These are phyloP conservation scores for Beta vulgaris DNA, from an alignment of 148 eudicot species.

Conservation along the genomic window DNA sequence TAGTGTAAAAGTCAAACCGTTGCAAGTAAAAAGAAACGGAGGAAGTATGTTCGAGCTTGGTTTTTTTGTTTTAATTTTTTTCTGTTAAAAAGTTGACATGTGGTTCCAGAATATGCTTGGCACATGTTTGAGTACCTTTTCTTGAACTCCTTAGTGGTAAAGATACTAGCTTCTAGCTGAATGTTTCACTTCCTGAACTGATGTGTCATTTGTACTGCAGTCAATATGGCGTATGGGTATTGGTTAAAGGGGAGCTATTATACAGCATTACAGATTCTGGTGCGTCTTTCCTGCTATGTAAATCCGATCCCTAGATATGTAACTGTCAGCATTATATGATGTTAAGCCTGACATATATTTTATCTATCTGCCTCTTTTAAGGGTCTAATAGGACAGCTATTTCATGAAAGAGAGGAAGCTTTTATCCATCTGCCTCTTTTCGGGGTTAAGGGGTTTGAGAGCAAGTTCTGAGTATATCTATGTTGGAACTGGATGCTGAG, in stretches of 20 bases:
- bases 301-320: not conserved
- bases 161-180: not conserved
- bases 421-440: not conserved
- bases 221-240: slow-evolving; percentile 94
- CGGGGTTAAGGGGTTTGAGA: not conserved
- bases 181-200: slow-evolving; percentile 17
- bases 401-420: not conserved
- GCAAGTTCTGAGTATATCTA: not conserved
- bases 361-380: not conserved
- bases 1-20: no score
- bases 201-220: slow-evolving; percentile 42
- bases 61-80: not conserved
- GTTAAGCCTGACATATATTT: not conserved
- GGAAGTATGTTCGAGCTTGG: no score
- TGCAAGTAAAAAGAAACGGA: no score
- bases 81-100: not conserved
- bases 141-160: slow-evolving; percentile 1
- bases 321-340: not conserved
- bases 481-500: not conserved
- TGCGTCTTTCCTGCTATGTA: slow-evolving; percentile 34
- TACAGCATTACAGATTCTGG: slow-evolving; percentile 72
- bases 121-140: not conserved
- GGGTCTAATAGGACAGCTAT: no score
- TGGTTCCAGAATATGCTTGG: not conserved
- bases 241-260: slow-evolving; percentile 72